phyloP scores from a whole-genome alignment of 139 green algal species.

The Coelastrella sp. region DNA sequence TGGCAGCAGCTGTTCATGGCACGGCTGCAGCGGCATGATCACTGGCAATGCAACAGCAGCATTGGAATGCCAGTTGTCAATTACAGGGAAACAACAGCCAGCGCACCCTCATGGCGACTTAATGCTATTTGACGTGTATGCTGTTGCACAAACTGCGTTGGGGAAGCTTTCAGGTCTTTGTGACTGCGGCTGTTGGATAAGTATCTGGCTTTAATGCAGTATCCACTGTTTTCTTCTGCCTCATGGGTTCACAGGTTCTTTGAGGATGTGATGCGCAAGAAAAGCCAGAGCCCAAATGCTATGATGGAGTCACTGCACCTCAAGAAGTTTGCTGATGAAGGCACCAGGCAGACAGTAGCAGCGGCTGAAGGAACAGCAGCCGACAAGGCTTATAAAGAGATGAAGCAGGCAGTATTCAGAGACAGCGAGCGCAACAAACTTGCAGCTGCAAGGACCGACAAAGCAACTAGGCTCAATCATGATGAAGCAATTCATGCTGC shows the following conservation, averaged over 20 bases:
- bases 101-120: too few species aligned
- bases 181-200: not conserved
- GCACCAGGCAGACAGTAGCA: slow-evolving; percentile 31
- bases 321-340: slow-evolving; percentile 58
- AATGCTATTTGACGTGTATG: too few species aligned
- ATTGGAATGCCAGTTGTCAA: too few species aligned
- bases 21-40: not conserved
- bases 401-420: not conserved
- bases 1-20: not conserved
- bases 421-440: slow-evolving; percentile 4
- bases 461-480: slow-evolving; percentile 52
- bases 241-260: slow-evolving; percentile 58
- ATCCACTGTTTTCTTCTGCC: not conserved
- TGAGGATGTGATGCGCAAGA: slow-evolving; percentile 68
- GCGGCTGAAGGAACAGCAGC: slow-evolving; percentile 37
- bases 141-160: too few species aligned
- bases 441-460: slow-evolving; percentile 38
- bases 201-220: not conserved
- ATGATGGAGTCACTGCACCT: slow-evolving; percentile 73
- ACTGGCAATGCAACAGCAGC: not conserved
- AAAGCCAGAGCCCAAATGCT: slow-evolving; percentile 62
- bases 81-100: too few species aligned
- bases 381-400: slow-evolving; percentile 12
- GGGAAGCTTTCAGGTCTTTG: too few species aligned
- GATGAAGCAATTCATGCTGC: slow-evolving; percentile 63